These are phyloP conservation scores for Rosa chinensis DNA, from an alignment of 306 rosid genomes.

Conservation along the genomic window DNA sequence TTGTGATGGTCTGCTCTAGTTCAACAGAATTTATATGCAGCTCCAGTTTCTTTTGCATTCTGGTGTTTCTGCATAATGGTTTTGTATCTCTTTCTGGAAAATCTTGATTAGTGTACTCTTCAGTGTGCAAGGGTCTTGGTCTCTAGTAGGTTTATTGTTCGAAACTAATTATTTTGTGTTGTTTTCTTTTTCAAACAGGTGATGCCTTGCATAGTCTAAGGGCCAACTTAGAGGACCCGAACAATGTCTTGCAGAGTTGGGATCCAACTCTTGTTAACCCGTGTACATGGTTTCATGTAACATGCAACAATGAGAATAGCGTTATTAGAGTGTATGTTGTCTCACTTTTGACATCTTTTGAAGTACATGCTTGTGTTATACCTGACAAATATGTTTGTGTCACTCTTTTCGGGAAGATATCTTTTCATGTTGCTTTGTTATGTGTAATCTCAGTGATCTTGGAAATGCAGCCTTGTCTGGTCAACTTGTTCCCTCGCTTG, in stretches of 20 bases:
- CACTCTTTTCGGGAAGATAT: conserved; percentile 13
- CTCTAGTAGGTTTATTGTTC: not conserved
- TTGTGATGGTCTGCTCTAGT: not conserved
- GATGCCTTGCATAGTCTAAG: conserved; percentile 95
- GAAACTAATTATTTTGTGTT: conserved; percentile 25
- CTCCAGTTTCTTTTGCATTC: not conserved
- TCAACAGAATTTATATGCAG: not conserved
- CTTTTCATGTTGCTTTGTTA: conserved; percentile 24
- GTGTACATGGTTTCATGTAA: conserved; percentile 98
- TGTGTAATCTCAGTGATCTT: conserved; percentile 66
- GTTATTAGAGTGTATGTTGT: conserved; percentile 91
- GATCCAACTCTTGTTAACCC: conserved; percentile 99
- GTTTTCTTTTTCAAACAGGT: conserved; percentile 50
- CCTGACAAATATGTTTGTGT: not conserved
- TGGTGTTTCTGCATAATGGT: not conserved
- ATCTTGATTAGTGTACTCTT: not conserved
- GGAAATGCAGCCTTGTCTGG: conserved; percentile 99
- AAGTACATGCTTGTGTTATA: conserved; percentile 14
- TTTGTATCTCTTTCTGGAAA: not conserved
- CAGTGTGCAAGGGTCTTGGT: conserved; percentile 2
- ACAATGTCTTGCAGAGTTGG: conserved; percentile 98
- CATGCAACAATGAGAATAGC: conserved; percentile 96
- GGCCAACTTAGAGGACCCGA: conserved; percentile 85
- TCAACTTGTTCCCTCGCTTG: conserved; percentile 91
- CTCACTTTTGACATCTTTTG: conserved; percentile 22